phyloP scores from a whole-genome alignment of 2,329 filamentous ascomycete species.

The Aspergillus intermedius region DNA sequence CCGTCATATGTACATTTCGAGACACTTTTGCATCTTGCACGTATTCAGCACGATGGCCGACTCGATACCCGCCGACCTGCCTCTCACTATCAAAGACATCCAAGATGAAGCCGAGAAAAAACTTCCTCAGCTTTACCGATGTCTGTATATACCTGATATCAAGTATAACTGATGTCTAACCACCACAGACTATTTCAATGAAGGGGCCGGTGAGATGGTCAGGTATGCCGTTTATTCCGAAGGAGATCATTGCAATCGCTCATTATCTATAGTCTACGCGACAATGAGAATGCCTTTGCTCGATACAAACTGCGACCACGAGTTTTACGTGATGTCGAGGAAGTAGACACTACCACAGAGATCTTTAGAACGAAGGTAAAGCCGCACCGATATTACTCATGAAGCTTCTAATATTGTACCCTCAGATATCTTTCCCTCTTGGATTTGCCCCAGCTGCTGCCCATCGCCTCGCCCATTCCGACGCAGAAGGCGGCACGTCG shows the following conservation, averaged over 20 bases:
- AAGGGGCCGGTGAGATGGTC: slow-evolving; percentile 47
- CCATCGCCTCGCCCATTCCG: slow-evolving; percentile 46
- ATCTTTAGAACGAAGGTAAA: slow-evolving; percentile 36
- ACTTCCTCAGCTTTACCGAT: neutral
- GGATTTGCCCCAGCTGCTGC: slow-evolving; percentile 48
- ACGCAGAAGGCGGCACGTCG: slow-evolving; percentile 46
- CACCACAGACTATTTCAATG: slow-evolving; percentile 47
- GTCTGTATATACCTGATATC: neutral
- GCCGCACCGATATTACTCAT: neutral
- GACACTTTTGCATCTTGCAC: too few relatives aligned
- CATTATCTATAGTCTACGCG: slow-evolving; percentile 27
- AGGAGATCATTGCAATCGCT: too few relatives aligned
- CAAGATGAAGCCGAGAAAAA: neutral
- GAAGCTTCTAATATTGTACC: neutral
- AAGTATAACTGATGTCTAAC: neutral
- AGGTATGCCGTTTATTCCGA: slow-evolving; percentile 24
- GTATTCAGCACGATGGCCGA: too few relatives aligned
- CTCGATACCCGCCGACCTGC: too few relatives aligned
- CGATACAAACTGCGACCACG: slow-evolving; percentile 42
- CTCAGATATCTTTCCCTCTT: slow-evolving; percentile 40
- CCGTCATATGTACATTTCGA: too few relatives aligned
- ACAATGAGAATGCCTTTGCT: slow-evolving; percentile 47
- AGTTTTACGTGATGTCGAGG: slow-evolving; percentile 34
- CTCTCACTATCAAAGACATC: neutral
- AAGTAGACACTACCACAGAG: slow-evolving; percentile 34